Base-by-base conservation (phyloP, 176 grass and related monocot species). In the Oryza glumipatula region DNA sequence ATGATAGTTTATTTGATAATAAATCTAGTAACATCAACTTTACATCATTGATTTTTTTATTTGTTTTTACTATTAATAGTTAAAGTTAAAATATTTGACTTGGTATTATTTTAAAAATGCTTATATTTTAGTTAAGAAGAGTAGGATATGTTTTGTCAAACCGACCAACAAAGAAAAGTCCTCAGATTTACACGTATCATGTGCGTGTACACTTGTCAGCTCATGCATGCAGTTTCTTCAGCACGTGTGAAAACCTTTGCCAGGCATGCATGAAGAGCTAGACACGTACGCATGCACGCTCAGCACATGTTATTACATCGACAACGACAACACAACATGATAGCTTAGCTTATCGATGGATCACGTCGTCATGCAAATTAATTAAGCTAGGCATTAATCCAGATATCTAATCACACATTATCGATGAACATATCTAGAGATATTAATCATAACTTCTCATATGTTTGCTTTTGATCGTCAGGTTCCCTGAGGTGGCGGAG, bases 401-500 rank as follows among this genome's bases (percentile, higher is more conserved):
- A 17, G 16, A 56, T 1, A 54, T 32, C 0, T 52, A 6, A 38
- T 38, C 36, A 38, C 30, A 69, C 38, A 36, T 36, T 69, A 39
- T 12, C 7, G 48, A 39, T 44, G 33, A 1, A 68, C 7, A 5
- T 38, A 36, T 16, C 6, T 12, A 48, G 3, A 49, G 12, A 4
- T 15, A 4, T 15, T 49, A 49, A 49, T 14, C 2, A 44, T 44
- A 2, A 44, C 52, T 17, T 74, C 11, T 65, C 11, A 41, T 78
- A 48, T 48, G 12, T 48, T 54, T 54, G 13, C 0, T 52, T 16
- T 4, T 52, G 68, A 11, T 75, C 44, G 14, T 52, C 67, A 97
- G 94, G 76, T 97, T 94, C 6, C 65, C 79, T 0, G 94, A 94
- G 89, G 94, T 79, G 2, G 94, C 87, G 1, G 84, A 91, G 82